A percentile compares a stretch with the other conserved stretches of the same genome.
phyloP scores from a whole-genome alignment of 2,329 filamentous ascomycete genomes.

The Rachicladosporium sp. region DNA sequence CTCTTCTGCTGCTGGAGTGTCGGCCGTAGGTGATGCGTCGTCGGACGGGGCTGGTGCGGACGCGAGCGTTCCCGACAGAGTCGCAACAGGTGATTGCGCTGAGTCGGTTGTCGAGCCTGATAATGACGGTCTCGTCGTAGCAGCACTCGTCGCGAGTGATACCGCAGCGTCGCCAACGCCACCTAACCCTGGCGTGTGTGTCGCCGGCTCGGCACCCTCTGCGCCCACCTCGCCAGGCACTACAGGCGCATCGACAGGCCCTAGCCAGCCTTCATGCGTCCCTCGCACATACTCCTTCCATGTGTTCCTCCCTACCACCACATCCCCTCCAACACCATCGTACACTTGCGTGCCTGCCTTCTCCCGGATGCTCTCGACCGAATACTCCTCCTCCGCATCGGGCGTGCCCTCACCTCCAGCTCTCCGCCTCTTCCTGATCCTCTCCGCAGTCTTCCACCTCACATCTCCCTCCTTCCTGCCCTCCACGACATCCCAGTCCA shows the following conservation, averaged over 20 bases:
- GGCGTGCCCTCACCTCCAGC: slow-evolving; percentile 43
- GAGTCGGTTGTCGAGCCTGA: slow-evolving; percentile 1
- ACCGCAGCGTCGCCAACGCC: slow-evolving; percentile 18
- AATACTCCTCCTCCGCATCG: slow-evolving; percentile 35
- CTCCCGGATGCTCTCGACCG: slow-evolving; percentile 51
- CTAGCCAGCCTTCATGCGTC: slow-evolving; percentile 91
- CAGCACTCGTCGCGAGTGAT: slow-evolving; percentile 11
- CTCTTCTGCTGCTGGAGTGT: slow-evolving; percentile 16
- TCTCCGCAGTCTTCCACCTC: slow-evolving; percentile 72
- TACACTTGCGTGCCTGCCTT: slow-evolving; percentile 58
- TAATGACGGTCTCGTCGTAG: not conserved
- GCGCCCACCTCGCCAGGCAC: slow-evolving; percentile 12
- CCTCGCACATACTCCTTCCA: slow-evolving; percentile 97
- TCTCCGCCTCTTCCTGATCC: slow-evolving; percentile 55
- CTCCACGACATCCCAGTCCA: slow-evolving; percentile 95
- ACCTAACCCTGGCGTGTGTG: slow-evolving; percentile 10
- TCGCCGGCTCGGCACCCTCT: slow-evolving; percentile 5
- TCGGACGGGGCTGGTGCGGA: not conserved
- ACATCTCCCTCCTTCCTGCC: slow-evolving; percentile 88
- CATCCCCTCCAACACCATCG: slow-evolving; percentile 64
- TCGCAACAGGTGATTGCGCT: not conserved
- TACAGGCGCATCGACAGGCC: slow-evolving; percentile 57
- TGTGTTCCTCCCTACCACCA: slow-evolving; percentile 79
- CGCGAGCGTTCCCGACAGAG: slow-evolving; percentile 1
- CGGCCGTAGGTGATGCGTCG: slow-evolving; percentile 12